Base-by-base conservation (phyloP, 176 grass and related monocot genomes). In the Ananas comosus region DNA sequence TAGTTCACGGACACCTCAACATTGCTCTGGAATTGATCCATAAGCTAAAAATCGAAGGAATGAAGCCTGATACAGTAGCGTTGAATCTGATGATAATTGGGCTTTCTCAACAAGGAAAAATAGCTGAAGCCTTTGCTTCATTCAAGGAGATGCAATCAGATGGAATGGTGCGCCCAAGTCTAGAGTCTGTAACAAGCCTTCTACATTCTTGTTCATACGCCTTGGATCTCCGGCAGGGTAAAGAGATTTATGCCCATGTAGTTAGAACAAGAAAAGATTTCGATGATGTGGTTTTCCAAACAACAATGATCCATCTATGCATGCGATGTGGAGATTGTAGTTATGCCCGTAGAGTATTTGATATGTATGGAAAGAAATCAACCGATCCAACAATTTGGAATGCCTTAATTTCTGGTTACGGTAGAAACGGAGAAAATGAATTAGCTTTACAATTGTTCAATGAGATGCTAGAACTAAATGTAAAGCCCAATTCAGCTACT, bases 311-410 rank as follows among this genome's bases (percentile, higher is more conserved):
- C 69, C 24, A 77, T 53, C 72, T 85, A 78, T 85, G 76, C 64
- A 80, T 81, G 77, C 79, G 51, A 27, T 85, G 82, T 51, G 82
- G 82, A 52, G 66, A 54, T 53, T 57, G 69, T 23, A 12, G 8
- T 50, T 64, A 76, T 67, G 76, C 82, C 71, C 50, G 82, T 17
- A 85, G 71, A 48, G 50, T 80, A 63, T 85, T 85, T 75, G 42
- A 67, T 16, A 28, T 16, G 25, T 11, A 10, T 11, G 63, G 47
- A 54, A 71, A 12, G 12, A 71, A 66, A 74, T 63, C 63, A 7
- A 67, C 17, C 22, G 82, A 80, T 72, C 72, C 76, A 67, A 67
- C 67, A n/a, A 12, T 76, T n/a, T 85, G 82, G 82, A 85, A 79
- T 67, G 82, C 67, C 19, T 71, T 80, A 48, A 80, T 85, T 47